Evolutionary conservation across 2,329 filamentous ascomycete species (phyloP).

Genomic region (Cercospora citrullina): DNA sequence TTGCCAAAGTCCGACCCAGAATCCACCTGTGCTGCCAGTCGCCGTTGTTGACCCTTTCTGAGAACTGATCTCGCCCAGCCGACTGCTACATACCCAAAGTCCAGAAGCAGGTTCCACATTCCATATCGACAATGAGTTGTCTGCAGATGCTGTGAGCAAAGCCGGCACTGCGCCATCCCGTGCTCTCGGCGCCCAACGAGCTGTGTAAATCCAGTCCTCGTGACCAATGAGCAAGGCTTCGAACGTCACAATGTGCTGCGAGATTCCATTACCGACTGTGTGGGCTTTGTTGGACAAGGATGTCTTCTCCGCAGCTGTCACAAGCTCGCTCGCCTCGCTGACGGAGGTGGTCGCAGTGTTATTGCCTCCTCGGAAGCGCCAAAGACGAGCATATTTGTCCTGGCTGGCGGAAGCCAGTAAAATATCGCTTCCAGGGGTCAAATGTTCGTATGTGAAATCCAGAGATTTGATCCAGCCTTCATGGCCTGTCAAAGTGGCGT

Average conservation of each 20-base stretch:
- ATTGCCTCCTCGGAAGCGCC: slow-evolving; percentile 70
- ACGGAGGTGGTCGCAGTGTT: neutral
- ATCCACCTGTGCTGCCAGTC: slow-evolving; percentile 91
- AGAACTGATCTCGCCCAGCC: slow-evolving; percentile 88
- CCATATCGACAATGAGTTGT: slow-evolving; percentile 94
- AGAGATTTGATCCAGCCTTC: slow-evolving; percentile 93
- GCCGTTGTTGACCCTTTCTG: slow-evolving; percentile 96
- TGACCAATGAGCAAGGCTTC: slow-evolving; percentile 92
- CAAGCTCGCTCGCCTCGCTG: slow-evolving; percentile 11
- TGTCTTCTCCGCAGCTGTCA: slow-evolving; percentile 35
- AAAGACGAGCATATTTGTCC: slow-evolving; percentile 94
- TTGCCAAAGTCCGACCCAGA: slow-evolving; percentile 94
- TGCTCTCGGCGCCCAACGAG: slow-evolving; percentile 65
- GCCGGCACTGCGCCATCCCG: slow-evolving; percentile 47
- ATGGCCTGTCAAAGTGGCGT: slow-evolving; percentile 80
- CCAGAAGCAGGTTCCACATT: slow-evolving; percentile 79
- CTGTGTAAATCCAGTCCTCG: slow-evolving; percentile 97
- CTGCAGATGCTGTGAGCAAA: slow-evolving; percentile 83
- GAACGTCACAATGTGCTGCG: slow-evolving; percentile 80
- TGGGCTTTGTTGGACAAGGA: slow-evolving; percentile 89
- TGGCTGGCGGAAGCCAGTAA: slow-evolving; percentile 91
- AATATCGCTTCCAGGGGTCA: slow-evolving; percentile 61
- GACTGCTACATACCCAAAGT: slow-evolving; percentile 83
- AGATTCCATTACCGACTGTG: slow-evolving; percentile 61
- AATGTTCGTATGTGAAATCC: slow-evolving; percentile 68